phyloP scores from a whole-genome alignment of 2,329 filamentous ascomycete species.

The Thielaviopsis cerberus region DNA sequence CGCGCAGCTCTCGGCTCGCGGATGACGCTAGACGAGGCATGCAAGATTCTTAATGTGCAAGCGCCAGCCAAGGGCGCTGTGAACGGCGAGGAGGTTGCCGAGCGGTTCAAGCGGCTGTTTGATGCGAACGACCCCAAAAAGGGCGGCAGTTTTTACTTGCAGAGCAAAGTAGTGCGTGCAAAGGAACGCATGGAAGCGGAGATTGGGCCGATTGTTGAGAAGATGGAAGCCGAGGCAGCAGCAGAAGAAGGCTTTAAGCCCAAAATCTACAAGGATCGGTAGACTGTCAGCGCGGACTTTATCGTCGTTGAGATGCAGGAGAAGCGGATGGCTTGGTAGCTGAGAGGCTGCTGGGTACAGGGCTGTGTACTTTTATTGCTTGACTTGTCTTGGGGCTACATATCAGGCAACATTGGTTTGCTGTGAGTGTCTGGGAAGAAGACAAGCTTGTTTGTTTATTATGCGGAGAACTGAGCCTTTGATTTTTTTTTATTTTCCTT shows the following conservation, averaged over 20 bases:
- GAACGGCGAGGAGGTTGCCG: slow-evolving; percentile 61
- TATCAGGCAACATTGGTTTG: too few relatives aligned
- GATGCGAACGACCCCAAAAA: slow-evolving; percentile 89
- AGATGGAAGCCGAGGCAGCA: slow-evolving; percentile 58
- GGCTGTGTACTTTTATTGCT: slow-evolving; percentile 5
- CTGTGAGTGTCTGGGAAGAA: slow-evolving; percentile 2
- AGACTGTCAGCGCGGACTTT: slow-evolving; percentile 13
- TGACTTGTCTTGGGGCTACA: too few relatives aligned
- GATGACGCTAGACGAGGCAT: slow-evolving; percentile 88
- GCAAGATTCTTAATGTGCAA: slow-evolving; percentile 90
- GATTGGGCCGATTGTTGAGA: slow-evolving; percentile 51
- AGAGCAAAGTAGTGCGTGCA: slow-evolving; percentile 87
- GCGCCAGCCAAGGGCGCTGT: slow-evolving; percentile 54
- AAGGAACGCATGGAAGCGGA: slow-evolving; percentile 85
- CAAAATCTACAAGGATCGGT: slow-evolving; percentile 81
- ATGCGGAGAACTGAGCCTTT: neutral
- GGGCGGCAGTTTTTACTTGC: slow-evolving; percentile 91
- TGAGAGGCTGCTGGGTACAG: neutral
- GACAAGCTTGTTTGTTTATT: neutral
- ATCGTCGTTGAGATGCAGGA: neutral
- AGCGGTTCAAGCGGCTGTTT: slow-evolving; percentile 84
- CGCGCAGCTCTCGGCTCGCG: slow-evolving; percentile 41
- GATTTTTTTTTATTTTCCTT: neutral
- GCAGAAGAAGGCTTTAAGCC: slow-evolving; percentile 77
- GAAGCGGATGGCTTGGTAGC: neutral